phyloP scores from a whole-genome alignment of 1,284 basidiomycete genomes.

The Fomes fomentarius region DNA sequence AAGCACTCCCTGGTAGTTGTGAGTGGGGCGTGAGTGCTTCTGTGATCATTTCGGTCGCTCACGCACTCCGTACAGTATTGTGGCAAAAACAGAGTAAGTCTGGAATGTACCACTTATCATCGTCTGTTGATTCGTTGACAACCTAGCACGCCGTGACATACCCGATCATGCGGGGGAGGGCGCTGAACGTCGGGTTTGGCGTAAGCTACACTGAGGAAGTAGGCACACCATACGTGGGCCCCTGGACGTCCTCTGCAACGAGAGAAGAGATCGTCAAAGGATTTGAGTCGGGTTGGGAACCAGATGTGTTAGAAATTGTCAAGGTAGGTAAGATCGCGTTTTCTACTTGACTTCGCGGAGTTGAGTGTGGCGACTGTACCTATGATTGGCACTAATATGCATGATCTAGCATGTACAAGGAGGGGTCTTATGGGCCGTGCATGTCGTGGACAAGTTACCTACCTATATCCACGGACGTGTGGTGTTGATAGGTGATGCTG shows the following conservation, averaged over 20 bases:
- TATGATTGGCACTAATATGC: not conserved
- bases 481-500: slow-evolving; percentile 33
- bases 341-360: not conserved
- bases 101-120: not conserved
- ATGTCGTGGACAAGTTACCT: slow-evolving; percentile 26
- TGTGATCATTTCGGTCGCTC: not conserved
- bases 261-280: slow-evolving; percentile 25
- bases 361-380: too few relatives aligned
- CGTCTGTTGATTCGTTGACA: not conserved
- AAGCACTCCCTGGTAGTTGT: not conserved
- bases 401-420: slow-evolving; percentile 3
- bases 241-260: slow-evolving; percentile 27
- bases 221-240: slow-evolving; percentile 28
- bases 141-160: slow-evolving; percentile 22
- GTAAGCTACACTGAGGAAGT: slow-evolving; percentile 23
- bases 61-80: slow-evolving; percentile 25
- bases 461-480: slow-evolving; percentile 28
- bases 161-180: slow-evolving; percentile 14
- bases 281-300: slow-evolving; percentile 32
- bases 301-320: slow-evolving; percentile 30
- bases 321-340: slow-evolving; percentile 23
- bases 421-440: slow-evolving; percentile 29
- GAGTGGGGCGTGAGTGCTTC: too few relatives aligned
- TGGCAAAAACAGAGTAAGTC: slow-evolving; percentile 30
- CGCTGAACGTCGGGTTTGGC: slow-evolving; percentile 30